Evolutionary conservation across 2,329 filamentous ascomycete genomes (phyloP), one percentile per base, ranked within the genome.

Genomic region (Colletotrichum sp.): DNA sequence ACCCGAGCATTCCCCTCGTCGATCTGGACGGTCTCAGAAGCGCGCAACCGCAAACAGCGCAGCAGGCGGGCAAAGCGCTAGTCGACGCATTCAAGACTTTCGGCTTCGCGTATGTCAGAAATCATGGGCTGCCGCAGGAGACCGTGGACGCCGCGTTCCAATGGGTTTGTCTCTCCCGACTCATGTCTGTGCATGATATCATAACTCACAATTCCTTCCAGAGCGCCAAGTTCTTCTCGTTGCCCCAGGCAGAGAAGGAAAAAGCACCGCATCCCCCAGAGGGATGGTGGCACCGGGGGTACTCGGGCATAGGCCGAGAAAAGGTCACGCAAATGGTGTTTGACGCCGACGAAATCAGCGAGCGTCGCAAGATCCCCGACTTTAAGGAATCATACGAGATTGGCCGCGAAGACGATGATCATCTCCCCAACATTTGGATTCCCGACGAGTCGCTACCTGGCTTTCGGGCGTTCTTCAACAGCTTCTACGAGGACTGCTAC

Each of bases 401-500:
- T 19, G 86, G 86, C 6, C n/a, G 83, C 75, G 39, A 82, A 13
- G 77, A 79, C 5, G 82, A 85, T 59, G 77, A 79, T 3, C 78
- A 81, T 8, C 79, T 80, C 8, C 78, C 80, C 5, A 83, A 83
- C 34, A 30, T 80, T 34, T 83, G 82, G 82, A 79, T 81, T 6
- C 77, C 79, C 0, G 81, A 82, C 13, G 78, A 78, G 22, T 67
- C 78, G 29, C 69, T 81, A 59, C 78, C 80, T 8, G 78, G 79
- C 11, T 79, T 84, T 79, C 1, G 82, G 79, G 2, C 67, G 81
- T 1, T 82, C 79, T 29, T 85, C 9, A 83, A 81, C 25, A 85
- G 84, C 7, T 89, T 88, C 73, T 87, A 89, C 72, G 87, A 84
- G 8, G 84, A 85, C 7, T 72, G 69, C 87, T 9, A 88, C 86